Percentiles rank a stretch among this genome's conserved stretches.
These are phyloP conservation scores for Epichloe amarillans DNA, from an alignment of 2,329 filamentous ascomycete genomes.

Conservation along the genomic window DNA sequence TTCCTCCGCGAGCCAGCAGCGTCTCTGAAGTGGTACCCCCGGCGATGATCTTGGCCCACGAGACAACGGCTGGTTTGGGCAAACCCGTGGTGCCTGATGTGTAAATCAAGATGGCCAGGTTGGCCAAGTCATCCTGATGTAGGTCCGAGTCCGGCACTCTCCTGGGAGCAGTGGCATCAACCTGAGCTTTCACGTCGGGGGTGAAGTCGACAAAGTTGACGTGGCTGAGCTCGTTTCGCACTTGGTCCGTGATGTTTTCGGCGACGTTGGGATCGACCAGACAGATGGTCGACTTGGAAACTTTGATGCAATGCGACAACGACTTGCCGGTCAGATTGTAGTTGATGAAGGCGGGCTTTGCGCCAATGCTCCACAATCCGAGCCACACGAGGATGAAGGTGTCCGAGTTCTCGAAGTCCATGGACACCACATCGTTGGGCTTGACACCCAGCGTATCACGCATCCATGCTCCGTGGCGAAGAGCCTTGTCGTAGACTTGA, in stretches of 20 bases:
- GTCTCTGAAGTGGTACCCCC: constrained; percentile 25
- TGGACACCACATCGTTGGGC: constrained; percentile 62
- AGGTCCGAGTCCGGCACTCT: constrained; percentile 47
- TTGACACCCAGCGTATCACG: constrained; percentile 49
- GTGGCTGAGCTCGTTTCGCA: constrained; percentile 33
- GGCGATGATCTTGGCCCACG: constrained; percentile 52
- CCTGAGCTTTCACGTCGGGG: constrained; percentile 40
- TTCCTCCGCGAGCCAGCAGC: constrained; percentile 43
- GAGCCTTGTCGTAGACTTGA: constrained; percentile 55
- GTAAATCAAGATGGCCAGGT: constrained; percentile 65
- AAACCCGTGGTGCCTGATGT: constrained; percentile 78
- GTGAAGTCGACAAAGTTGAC: constrained; percentile 52
- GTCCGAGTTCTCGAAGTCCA: constrained; percentile 74
- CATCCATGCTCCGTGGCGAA: constrained; percentile 67
- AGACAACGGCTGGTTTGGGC: constrained; percentile 65
- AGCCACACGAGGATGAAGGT: constrained; percentile 63
- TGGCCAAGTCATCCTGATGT: constrained; percentile 32
- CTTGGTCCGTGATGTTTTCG: constrained; percentile 42
- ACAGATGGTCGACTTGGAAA: constrained; percentile 52
- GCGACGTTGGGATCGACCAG: constrained; percentile 52
- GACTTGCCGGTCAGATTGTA: constrained; percentile 65
- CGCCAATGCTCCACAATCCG: constrained; percentile 72
- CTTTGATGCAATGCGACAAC: constrained; percentile 59
- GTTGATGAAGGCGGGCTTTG: constrained; percentile 75
- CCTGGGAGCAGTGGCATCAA: constrained; percentile 34